These are phyloP conservation scores for Yamadazyma tumulicola DNA, from an alignment of 805 yeast genomes.

Conservation along the genomic window DNA sequence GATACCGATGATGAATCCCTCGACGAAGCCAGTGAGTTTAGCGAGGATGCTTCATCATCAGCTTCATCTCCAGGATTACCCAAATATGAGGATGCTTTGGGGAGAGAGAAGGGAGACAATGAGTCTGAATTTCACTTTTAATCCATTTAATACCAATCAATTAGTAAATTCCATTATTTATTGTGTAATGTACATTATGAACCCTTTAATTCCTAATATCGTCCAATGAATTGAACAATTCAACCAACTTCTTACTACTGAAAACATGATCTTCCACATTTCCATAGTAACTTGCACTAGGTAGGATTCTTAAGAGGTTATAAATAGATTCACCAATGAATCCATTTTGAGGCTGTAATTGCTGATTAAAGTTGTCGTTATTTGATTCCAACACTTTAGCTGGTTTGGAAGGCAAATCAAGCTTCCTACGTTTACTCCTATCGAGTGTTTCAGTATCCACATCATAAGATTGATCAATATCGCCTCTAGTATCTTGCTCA, in stretches of 20 bases:
- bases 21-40: constrained; percentile 11
- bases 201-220: background rate
- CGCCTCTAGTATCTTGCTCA: constrained; percentile 1
- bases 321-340: constrained; percentile 32
- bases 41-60: constrained; percentile 9
- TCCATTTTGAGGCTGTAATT: constrained; percentile 2
- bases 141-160: background rate
- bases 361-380: constrained; percentile 4
- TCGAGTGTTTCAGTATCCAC: constrained; percentile 18
- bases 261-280: constrained; percentile 47
- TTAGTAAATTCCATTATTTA: background rate
- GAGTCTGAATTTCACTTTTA: constrained; percentile 24
- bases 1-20: constrained; percentile 10
- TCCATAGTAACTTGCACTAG: constrained; percentile 56
- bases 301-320: constrained; percentile 54
- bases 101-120: constrained; percentile 15
- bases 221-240: constrained; percentile 20
- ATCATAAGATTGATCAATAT: constrained; percentile 1
- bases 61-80: too few species aligned
- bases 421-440: constrained; percentile 8
- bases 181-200: too few species aligned
- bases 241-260: constrained; percentile 51
- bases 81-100: constrained; percentile 14
- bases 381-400: constrained; percentile 3
- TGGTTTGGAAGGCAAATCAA: constrained; percentile 11